Conservation (phyloP, 2,329 filamentous ascomycete genomes). For the Epichloe amarillans region DNA sequence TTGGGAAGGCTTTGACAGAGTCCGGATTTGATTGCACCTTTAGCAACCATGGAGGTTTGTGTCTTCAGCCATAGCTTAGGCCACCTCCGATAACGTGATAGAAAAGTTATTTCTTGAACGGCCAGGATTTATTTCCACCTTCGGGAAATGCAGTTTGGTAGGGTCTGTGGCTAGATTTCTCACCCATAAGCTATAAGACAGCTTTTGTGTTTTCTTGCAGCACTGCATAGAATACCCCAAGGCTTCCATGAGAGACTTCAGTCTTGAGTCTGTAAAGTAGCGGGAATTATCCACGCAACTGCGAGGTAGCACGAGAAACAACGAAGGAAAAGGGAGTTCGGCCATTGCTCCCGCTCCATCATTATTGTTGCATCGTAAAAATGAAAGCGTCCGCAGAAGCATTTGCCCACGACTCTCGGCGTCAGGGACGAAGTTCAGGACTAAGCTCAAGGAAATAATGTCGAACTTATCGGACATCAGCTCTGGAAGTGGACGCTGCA, state of each 20-base stretch:
- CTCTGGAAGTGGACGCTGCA: slow-evolving; percentile 65
- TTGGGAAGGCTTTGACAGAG: not conserved
- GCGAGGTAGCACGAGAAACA: slow-evolving; percentile 83
- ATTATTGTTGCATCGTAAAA: slow-evolving; percentile 34
- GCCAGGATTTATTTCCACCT: slow-evolving; percentile 66
- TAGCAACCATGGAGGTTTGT: not conserved
- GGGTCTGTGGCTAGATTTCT: slow-evolving; percentile 19
- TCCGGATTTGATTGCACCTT: not conserved
- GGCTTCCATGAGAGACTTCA: slow-evolving; percentile 60
- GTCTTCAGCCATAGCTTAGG: slow-evolving; percentile 2
- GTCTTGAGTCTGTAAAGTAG: slow-evolving; percentile 61
- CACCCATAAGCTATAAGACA: slow-evolving; percentile 83
- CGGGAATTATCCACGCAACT: slow-evolving; percentile 84
- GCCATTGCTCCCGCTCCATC: slow-evolving; percentile 7
- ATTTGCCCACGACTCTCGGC: slow-evolving; percentile 66
- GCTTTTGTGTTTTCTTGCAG: slow-evolving; percentile 65
- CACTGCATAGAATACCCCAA: slow-evolving; percentile 57
- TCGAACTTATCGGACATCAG: slow-evolving; percentile 58
- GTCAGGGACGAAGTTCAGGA: slow-evolving; percentile 87
- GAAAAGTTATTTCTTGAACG: slow-evolving; percentile 79
- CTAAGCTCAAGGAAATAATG: slow-evolving; percentile 80
- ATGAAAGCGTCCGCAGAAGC: slow-evolving; percentile 62
- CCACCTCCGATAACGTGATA: slow-evolving; percentile 44
- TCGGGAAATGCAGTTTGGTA: slow-evolving; percentile 25
- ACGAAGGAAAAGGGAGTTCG: slow-evolving; percentile 41